A percentile compares a stretch with the other conserved stretches of the same genome.
Conservation (phyloP, 768 basidiomycete species). For the Xanthoconium stramineum region DNA sequence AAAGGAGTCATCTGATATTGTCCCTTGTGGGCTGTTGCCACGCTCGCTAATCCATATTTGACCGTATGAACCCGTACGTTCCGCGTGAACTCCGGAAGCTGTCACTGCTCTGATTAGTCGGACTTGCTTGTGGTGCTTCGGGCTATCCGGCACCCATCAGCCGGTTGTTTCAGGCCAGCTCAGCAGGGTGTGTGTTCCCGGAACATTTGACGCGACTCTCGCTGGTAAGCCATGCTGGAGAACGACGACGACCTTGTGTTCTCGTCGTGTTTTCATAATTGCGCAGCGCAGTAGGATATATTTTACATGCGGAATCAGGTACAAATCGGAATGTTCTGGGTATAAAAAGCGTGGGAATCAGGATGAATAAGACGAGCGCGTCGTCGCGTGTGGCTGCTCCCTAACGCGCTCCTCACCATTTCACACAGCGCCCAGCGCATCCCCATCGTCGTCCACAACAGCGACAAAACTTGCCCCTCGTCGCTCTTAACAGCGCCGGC, state of each 20-base stretch:
- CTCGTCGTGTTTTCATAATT: constrained; percentile 13
- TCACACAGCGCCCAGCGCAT: constrained; percentile 38
- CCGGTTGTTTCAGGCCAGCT: constrained; percentile 16
- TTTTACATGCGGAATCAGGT: constrained; percentile 18
- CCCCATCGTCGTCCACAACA: constrained; percentile 30
- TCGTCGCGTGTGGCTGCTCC: constrained; percentile 36
- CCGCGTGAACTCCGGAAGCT: constrained; percentile 26
- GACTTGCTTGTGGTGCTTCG: constrained; percentile 23
- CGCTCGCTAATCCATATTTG: constrained; percentile 5
- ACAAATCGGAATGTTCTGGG: constrained; percentile 23
- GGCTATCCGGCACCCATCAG: constrained; percentile 1
- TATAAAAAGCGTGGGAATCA: constrained; percentile 31
- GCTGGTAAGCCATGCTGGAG: constrained; percentile 2
- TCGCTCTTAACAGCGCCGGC: constrained; percentile 7
- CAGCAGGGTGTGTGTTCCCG: not conserved
- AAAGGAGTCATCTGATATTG: constrained; percentile 20
- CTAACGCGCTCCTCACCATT: constrained; percentile 38
- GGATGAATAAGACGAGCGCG: constrained; percentile 38
- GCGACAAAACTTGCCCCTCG: constrained; percentile 22
- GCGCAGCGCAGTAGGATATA: constrained; percentile 12
- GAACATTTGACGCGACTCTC: not conserved
- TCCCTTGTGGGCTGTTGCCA: constrained; percentile 12
- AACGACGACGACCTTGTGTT: constrained; percentile 5
- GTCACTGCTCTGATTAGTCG: constrained; percentile 25
- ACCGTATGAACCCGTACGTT: constrained; percentile 19